A percentile compares a stretch with the other conserved stretches of the same genome.
phyloP scores from a whole-genome alignment of 2,329 filamentous ascomycete genomes.

The Ceratocystis cubensis region DNA sequence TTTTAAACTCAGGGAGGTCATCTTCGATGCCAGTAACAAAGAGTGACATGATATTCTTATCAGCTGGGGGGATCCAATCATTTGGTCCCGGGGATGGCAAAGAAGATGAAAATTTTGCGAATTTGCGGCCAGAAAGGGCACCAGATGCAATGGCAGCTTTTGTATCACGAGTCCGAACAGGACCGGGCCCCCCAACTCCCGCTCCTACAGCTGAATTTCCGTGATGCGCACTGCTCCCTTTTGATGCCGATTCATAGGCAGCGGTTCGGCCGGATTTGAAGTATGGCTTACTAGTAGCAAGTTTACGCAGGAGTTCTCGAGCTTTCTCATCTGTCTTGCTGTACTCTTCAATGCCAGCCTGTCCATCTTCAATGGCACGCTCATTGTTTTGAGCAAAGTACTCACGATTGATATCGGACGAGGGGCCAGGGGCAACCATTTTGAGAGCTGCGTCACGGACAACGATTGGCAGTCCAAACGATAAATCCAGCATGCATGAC shows the following conservation, averaged over 20 bases:
- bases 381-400: slow-evolving; percentile 98
- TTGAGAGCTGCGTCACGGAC: slow-evolving; percentile 93
- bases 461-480: slow-evolving; percentile 87
- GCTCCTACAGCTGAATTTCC: slow-evolving; percentile 42
- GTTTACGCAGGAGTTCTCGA: slow-evolving; percentile 65
- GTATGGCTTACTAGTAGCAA: slow-evolving; percentile 90
- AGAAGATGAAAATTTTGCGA: slow-evolving; percentile 33
- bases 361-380: slow-evolving; percentile 83
- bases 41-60: slow-evolving; percentile 78
- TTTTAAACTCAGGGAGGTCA: slow-evolving; percentile 81
- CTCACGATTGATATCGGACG: slow-evolving; percentile 86
- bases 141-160: slow-evolving; percentile 40
- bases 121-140: slow-evolving; percentile 34
- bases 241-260: slow-evolving; percentile 39
- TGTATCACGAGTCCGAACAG: slow-evolving; percentile 62
- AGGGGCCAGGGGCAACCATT: slow-evolving; percentile 89
- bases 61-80: slow-evolving; percentile 74
- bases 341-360: slow-evolving; percentile 75
- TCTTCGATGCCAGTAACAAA: slow-evolving; percentile 95
- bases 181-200: slow-evolving; percentile 53
- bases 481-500: slow-evolving; percentile 95
- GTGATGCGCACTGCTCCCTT: slow-evolving; percentile 26
- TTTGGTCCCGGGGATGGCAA: slow-evolving; percentile 50
- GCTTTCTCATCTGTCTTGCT: slow-evolving; percentile 97
- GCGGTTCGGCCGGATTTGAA: slow-evolving; percentile 76